A percentile compares a stretch with the other conserved stretches of the same genome.
Conservation (phyloP, 257 asterid genomes). For the Solanum microdontum region DNA sequence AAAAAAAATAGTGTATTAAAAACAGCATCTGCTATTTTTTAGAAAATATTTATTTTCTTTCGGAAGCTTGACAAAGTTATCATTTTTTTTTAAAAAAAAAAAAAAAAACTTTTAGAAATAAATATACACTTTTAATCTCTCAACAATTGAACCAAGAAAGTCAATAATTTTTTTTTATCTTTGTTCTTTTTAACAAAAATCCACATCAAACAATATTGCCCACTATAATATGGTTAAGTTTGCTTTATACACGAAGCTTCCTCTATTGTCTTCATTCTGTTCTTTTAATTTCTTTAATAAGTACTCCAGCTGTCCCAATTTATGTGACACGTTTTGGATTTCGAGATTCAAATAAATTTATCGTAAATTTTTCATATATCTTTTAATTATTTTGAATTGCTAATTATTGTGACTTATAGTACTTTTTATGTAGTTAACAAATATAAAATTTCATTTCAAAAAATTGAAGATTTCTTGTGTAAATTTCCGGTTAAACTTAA, state of each 20-base stretch:
- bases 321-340: rapidly evolving
- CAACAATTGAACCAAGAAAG: background rate
- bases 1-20: background rate
- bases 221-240: background rate
- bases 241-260: background rate
- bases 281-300: background rate
- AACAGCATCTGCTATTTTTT: no score
- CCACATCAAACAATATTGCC: background rate
- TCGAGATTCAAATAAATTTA: no score
- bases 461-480: no score
- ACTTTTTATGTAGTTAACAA: no score
- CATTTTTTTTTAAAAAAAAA: background rate
- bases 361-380: no score
- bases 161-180: rapidly evolving
- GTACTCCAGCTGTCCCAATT: rapidly evolving
- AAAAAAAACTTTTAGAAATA: background rate
- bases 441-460: no score
- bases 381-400: no score
- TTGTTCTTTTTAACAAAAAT: background rate
- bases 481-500: rapidly evolving
- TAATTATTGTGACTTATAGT: no score
- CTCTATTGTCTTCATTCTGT: background rate
- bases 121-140: background rate
- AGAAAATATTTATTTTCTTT: no score
- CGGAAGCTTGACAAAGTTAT: background rate